These are phyloP conservation scores for Solanum phureja DNA, from an alignment of 257 asterid genomes.

Conservation along the genomic window DNA sequence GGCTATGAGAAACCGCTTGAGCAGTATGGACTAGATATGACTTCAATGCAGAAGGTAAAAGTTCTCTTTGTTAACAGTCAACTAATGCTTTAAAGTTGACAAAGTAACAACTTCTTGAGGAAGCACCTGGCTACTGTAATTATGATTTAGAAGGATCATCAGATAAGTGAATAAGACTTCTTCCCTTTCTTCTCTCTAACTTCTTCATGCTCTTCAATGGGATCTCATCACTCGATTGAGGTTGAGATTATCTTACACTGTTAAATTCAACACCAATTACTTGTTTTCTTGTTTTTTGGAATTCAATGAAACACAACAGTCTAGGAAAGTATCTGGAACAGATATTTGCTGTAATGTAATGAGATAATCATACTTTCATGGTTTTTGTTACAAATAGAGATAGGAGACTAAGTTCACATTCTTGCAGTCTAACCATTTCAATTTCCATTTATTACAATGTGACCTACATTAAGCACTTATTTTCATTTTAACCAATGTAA, in stretches of 20 bases:
- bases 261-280: neutral
- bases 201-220: neutral
- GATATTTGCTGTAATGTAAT: neutral
- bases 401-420: neutral
- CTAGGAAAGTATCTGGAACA: neutral
- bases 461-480: neutral
- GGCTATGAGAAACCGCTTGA: slow-evolving; percentile 64
- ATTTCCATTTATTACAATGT: neutral
- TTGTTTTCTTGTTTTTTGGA: neutral
- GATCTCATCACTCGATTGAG: neutral
- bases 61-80: neutral
- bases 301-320: neutral
- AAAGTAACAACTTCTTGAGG: neutral
- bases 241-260: neutral
- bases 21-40: slow-evolving; percentile 77
- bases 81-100: neutral
- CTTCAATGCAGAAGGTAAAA: slow-evolving; percentile 56
- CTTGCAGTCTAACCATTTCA: neutral
- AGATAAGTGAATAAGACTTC: neutral
- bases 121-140: neutral
- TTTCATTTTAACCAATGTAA: neutral
- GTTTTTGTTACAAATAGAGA: neutral
- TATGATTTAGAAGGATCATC: neutral
- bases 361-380: neutral
- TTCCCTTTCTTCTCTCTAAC: neutral